Conservation (phyloP, 805 yeast species). For the Kodamaea sagamina region DNA sequence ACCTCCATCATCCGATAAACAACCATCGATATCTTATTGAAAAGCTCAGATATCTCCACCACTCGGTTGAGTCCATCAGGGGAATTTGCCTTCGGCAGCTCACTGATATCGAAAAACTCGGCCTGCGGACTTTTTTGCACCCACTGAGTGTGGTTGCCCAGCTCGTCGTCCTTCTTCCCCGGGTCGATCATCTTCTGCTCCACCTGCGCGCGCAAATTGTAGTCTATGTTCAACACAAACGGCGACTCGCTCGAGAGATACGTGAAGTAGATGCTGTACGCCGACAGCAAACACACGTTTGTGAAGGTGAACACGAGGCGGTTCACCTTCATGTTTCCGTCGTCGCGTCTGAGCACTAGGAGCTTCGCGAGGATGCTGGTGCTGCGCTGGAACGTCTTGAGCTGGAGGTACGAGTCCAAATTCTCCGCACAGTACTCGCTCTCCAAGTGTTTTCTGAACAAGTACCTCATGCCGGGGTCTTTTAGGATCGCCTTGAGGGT, state of each 20-base stretch:
- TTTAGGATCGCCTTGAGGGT: constrained; percentile 46
- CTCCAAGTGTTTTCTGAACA: constrained; percentile 67
- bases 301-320: constrained; percentile 31
- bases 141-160: no score
- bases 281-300: constrained; percentile 58
- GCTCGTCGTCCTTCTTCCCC: background rate
- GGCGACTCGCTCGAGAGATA: constrained; percentile 69
- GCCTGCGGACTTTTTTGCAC: background rate
- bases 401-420: constrained; percentile 66
- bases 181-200: constrained; percentile 10
- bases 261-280: constrained; percentile 64
- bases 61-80: background rate
- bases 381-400: constrained; percentile 52
- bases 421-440: constrained; percentile 73
- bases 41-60: constrained; percentile 31
- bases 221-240: constrained; percentile 68
- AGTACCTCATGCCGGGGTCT: constrained; percentile 75
- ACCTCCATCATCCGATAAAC: constrained; percentile 63
- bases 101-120: background rate
- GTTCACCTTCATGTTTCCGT: constrained; percentile 20
- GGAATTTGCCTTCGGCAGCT: background rate
- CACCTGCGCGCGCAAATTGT: constrained; percentile 47
- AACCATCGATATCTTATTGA: constrained; percentile 49
- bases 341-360: constrained; percentile 24
- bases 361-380: constrained; percentile 46